These are phyloP conservation scores for Fusarium sulawesiense DNA, from an alignment of 2,329 filamentous ascomycete genomes.

Conservation along the genomic window DNA sequence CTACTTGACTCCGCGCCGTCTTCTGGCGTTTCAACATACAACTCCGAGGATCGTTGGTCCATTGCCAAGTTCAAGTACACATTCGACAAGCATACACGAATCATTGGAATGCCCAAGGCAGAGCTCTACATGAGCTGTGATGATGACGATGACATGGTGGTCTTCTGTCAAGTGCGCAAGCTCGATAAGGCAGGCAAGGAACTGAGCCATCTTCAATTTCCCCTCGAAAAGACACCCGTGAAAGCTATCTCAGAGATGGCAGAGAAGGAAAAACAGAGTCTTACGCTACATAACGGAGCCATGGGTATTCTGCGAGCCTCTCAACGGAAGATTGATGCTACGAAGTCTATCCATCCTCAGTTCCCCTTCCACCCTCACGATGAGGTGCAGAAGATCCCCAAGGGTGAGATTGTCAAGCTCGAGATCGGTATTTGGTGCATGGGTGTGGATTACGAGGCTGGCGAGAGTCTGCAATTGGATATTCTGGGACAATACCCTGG, in stretches of 20 bases:
- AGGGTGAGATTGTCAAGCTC: constrained; percentile 23
- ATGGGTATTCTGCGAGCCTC: constrained; percentile 17
- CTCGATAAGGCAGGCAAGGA: constrained; percentile 16
- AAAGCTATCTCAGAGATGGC: constrained; percentile 4
- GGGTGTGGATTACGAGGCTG: constrained; percentile 18
- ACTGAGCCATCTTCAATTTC: constrained; percentile 19
- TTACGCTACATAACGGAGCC: constrained; percentile 16
- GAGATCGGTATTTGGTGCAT: constrained; percentile 25
- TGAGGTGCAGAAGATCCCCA: constrained; percentile 12
- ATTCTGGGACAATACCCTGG: constrained; percentile 21
- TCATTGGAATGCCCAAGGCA: constrained; percentile 28
- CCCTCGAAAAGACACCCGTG: constrained; percentile 16
- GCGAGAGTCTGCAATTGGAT: constrained; percentile 5
- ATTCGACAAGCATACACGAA: constrained; percentile 19
- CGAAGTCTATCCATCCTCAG: constrained; percentile 8
- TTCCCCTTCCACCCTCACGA: constrained; percentile 23
- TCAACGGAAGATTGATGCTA: constrained; percentile 15
- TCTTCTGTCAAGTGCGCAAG: constrained; percentile 20
- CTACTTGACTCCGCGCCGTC: constrained; percentile 1
- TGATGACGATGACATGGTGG: constrained; percentile 19
- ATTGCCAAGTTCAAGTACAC: constrained; percentile 31
- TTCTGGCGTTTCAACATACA: constrained; percentile 1
- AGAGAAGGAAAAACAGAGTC: constrained; percentile 15
- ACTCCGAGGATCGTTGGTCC: constrained; percentile 32
- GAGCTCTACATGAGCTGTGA: constrained; percentile 36